phyloP scores from a whole-genome alignment of 2,329 filamentous ascomycete species.

The Colletotrichum magnum region DNA sequence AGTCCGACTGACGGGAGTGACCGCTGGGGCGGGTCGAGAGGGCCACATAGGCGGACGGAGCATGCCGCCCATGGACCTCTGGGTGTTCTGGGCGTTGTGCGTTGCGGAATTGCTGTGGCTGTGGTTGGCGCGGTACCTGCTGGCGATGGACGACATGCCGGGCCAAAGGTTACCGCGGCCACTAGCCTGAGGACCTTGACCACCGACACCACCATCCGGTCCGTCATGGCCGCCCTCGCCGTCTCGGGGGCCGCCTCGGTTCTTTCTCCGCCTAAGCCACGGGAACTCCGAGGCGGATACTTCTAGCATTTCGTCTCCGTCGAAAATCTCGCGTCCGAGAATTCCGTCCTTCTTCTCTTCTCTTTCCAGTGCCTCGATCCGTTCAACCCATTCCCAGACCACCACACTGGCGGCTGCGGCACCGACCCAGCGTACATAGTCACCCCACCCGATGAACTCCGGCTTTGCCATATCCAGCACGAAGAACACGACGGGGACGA shows the following conservation, averaged over 20 bases:
- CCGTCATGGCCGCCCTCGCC: conserved; percentile 40
- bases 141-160: conserved; percentile 56
- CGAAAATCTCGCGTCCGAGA: conserved; percentile 89
- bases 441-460: conserved; percentile 91
- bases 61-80: conserved; percentile 51
- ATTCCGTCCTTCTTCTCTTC: conserved; percentile 97
- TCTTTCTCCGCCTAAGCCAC: conserved; percentile 57
- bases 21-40: conserved; percentile 66
- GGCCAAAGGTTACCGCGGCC: conserved; percentile 56
- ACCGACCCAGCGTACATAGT: conserved; percentile 97
- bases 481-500: conserved; percentile 94
- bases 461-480: conserved; percentile 90
- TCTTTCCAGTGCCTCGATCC: conserved; percentile 91
- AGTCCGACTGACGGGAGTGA: conserved; percentile 72
- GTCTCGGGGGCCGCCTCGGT: conserved; percentile 50
- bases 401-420: conserved; percentile 95
- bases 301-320: conserved; percentile 93
- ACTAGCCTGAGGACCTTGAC: conserved; percentile 41
- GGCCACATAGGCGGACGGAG: conserved; percentile 69
- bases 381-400: conserved; percentile 98
- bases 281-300: conserved; percentile 65
- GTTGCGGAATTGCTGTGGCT: conserved; percentile 10
- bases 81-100: conserved; percentile 42
- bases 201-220: conserved; percentile 39
- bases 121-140: conserved; percentile 50